phyloP scores from a whole-genome alignment of 2,329 filamentous ascomycete species.

The Colletotrichum sp. region DNA sequence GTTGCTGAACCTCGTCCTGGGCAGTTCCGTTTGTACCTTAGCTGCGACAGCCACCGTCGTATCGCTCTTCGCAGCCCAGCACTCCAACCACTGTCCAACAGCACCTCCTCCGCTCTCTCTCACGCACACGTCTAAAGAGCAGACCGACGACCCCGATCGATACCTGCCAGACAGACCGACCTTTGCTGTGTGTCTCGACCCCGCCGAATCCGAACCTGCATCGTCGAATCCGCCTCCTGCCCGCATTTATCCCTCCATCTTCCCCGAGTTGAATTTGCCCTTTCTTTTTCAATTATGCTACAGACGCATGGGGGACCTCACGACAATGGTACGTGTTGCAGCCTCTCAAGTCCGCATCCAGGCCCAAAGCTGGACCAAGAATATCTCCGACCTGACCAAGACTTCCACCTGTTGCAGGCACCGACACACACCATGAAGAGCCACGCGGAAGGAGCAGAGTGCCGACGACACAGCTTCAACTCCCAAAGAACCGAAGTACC shows the following conservation, averaged over 20 bases:
- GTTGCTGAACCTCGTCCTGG: not conserved
- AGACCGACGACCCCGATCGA: slow-evolving; percentile 9
- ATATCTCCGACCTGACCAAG: not conserved
- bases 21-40: slow-evolving; percentile 10
- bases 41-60: slow-evolving; percentile 15
- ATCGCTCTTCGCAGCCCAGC: not conserved
- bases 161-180: slow-evolving; percentile 4
- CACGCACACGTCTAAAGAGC: not conserved
- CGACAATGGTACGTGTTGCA: slow-evolving; percentile 40
- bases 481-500: slow-evolving; percentile 71
- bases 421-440: slow-evolving; percentile 42
- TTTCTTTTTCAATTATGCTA: slow-evolving; percentile 41
- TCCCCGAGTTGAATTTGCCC: slow-evolving; percentile 2
- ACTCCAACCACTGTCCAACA: not conserved
- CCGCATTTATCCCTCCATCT: slow-evolving; percentile 8
- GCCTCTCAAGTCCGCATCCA: not conserved
- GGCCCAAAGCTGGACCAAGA: not conserved
- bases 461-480: slow-evolving; percentile 51
- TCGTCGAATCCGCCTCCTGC: slow-evolving; percentile 17
- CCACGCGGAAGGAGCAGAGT: slow-evolving; percentile 47
- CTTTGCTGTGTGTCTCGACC: slow-evolving; percentile 16
- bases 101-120: slow-evolving; percentile 1
- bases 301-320: slow-evolving; percentile 47
- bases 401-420: slow-evolving; percentile 38
- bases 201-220: slow-evolving; percentile 20